Conservation (phyloP, 495 filamentous ascomycete genomes). For the Hypoxylon subgilvum region DNA sequence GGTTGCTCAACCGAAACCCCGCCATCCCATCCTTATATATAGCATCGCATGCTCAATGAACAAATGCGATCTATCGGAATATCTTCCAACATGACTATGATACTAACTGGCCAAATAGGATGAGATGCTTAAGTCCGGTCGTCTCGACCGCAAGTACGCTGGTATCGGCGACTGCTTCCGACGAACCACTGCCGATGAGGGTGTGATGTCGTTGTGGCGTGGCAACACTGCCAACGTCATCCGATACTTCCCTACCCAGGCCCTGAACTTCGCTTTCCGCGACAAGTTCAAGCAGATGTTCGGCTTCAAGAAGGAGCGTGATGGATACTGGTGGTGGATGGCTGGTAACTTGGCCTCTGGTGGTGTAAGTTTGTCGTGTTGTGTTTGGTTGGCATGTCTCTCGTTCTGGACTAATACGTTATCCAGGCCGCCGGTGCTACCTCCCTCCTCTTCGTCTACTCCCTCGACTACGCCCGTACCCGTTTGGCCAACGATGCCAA, state of each 20-base stretch:
- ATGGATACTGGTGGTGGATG: slow-evolving; percentile 99
- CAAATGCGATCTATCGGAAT: background rate
- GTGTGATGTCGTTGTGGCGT: slow-evolving; percentile 88
- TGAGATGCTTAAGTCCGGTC: slow-evolving; percentile 99
- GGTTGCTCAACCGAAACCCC: slow-evolving; percentile 5
- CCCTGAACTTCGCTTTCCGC: slow-evolving; percentile 99
- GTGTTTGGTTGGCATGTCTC: background rate
- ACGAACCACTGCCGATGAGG: slow-evolving; percentile 83
- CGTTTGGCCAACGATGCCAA: slow-evolving; percentile 99
- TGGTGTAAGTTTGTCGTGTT: slow-evolving; percentile 75
- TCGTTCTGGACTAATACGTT: slow-evolving; percentile 5
- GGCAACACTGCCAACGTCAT: slow-evolving; percentile 99
- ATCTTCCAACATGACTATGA: no score
- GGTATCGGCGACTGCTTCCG: slow-evolving; percentile 95
- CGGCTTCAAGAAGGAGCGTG: slow-evolving; percentile 99
- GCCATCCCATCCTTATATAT: slow-evolving; percentile 13
- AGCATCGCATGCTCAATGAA: slow-evolving; percentile 6
- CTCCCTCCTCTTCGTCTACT: slow-evolving; percentile 99
- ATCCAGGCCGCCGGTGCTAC: slow-evolving; percentile 93
- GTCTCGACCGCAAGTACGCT: slow-evolving; percentile 95
- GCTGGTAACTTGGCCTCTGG: slow-evolving; percentile 98
- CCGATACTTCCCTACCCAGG: slow-evolving; percentile 99
- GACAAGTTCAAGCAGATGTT: slow-evolving; percentile 99
- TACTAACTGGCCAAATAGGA: slow-evolving; percentile 65
- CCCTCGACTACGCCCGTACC: slow-evolving; percentile 99